These are phyloP conservation scores for Aurantiochytrium sp. DNA, from an alignment of 108 stramenopile species.

Conservation along the genomic window DNA sequence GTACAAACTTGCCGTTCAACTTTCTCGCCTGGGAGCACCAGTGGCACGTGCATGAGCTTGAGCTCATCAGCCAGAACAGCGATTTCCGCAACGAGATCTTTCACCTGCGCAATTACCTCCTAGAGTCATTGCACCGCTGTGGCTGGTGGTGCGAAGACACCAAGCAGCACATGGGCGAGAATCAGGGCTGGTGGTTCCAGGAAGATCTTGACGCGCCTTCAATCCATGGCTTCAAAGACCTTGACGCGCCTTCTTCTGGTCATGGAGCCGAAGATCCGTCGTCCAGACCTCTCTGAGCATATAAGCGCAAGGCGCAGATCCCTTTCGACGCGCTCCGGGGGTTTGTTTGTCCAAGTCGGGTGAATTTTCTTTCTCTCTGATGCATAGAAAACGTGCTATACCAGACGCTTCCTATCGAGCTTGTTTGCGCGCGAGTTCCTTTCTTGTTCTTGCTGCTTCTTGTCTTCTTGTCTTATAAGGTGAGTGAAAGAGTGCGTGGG, in stretches of 20 bases:
- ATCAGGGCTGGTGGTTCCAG: background rate
- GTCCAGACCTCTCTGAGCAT: background rate
- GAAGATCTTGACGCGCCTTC: background rate
- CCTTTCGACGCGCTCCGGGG: too few species aligned
- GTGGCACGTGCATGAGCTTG: background rate
- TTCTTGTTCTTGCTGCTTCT: too few species aligned
- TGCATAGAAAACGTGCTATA: too few species aligned
- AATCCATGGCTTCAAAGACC: background rate
- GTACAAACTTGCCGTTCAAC: background rate
- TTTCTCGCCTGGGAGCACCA: background rate
- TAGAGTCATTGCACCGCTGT: background rate
- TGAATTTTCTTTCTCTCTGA: too few species aligned
- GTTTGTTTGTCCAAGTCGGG: too few species aligned
- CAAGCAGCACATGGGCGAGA: background rate
- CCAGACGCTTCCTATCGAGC: too few species aligned
- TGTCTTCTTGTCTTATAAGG: too few species aligned
- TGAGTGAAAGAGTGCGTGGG: too few species aligned
- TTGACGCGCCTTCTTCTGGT: background rate
- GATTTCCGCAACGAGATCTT: background rate
- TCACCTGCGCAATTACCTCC: background rate
- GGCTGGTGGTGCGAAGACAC: slow-evolving; percentile 7
- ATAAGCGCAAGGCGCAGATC: too few species aligned
- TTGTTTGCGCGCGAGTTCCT: too few species aligned
- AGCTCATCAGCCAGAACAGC: background rate
- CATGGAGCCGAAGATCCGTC: background rate